These are phyloP conservation scores for Aphanomyces cochlioides DNA, from an alignment of 352 stramenopile genomes.

Conservation along the genomic window DNA sequence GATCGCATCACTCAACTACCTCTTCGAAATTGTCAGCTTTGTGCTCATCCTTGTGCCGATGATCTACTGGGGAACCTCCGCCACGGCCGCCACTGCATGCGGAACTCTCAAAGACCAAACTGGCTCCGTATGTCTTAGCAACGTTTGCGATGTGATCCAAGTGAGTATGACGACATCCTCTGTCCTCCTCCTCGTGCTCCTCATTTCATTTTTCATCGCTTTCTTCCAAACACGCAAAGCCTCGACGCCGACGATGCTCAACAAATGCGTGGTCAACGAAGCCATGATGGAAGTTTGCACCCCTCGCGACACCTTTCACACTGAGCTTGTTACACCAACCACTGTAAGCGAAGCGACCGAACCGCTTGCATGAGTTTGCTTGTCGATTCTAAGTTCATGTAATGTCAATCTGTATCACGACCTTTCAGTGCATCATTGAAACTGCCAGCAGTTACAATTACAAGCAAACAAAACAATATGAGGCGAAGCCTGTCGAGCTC, in stretches of 20 bases:
- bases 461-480: no score
- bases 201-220: background rate
- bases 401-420: background rate
- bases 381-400: background rate
- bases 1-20: constrained; percentile 2
- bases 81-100: background rate
- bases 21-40: background rate
- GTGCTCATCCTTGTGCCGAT: constrained; percentile 4
- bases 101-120: background rate
- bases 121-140: background rate
- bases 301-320: background rate
- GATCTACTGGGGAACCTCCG: background rate
- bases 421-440: no score
- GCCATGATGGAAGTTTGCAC: background rate
- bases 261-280: background rate
- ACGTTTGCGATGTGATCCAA: background rate
- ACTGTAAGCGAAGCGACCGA: background rate
- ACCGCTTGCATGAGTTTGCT: background rate
- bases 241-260: background rate
- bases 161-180: constrained; percentile 4
- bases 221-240: background rate
- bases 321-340: background rate
- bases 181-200: background rate
- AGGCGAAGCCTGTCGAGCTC: no score
- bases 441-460: no score